Conservation (phyloP, 345 rosid species). For the Eucalyptus pumila region DNA sequence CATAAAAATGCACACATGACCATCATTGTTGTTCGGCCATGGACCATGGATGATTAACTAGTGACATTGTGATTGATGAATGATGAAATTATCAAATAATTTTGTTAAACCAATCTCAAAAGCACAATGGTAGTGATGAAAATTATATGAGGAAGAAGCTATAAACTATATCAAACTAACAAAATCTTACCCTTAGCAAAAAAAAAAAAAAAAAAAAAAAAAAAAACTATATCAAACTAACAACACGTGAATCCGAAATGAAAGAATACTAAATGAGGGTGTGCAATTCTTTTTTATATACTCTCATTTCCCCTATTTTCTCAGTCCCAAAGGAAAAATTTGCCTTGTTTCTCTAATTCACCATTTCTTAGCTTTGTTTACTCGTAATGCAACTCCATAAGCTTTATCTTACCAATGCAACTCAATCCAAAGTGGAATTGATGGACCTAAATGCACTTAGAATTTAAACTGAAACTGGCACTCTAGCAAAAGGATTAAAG, state of each 20-base stretch:
- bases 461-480: background rate
- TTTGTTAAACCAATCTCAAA: background rate
- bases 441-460: background rate
- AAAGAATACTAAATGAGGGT: background rate
- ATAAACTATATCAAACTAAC: background rate
- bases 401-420: background rate
- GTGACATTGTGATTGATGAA: background rate
- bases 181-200: too few relatives aligned
- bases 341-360: background rate
- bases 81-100: background rate
- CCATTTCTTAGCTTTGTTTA: background rate
- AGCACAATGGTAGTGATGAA: too few relatives aligned
- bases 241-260: background rate
- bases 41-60: background rate
- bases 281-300: background rate
- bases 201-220: too few relatives aligned
- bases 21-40: background rate
- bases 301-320: background rate
- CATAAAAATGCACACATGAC: background rate
- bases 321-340: background rate
- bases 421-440: background rate
- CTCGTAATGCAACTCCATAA: background rate
- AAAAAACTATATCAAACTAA: background rate
- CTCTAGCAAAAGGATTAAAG: background rate
- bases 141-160: background rate